Evolutionary conservation across 345 rosid genomes (phyloP), one percentile per base, ranked within the genome.

Genomic region (Eucalyptus curtisii): DNA sequence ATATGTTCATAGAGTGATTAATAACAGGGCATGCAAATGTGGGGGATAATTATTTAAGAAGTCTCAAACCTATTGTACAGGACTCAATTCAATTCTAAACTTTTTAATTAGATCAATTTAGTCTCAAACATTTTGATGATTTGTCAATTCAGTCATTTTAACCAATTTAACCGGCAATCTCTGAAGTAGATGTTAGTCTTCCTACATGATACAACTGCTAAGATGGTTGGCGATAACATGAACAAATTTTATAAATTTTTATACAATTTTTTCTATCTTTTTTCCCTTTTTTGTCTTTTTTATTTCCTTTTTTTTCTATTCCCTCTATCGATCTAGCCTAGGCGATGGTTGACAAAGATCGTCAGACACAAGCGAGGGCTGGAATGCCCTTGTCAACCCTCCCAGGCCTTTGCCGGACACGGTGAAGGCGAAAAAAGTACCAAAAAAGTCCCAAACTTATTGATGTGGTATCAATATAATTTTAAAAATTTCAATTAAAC

Each of bases 151-250:
- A 68, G 7, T 31, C 7, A 16, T 7, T 68, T 4, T 19, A 15
- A 4, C 0, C 80, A 68, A 68, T 68, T 31, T 68, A 15, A 16
- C 12, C 0, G 0, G 12, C 6, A 68, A 31, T 31, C 17, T 2
- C 11, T 5, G 0, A 16, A 4, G 4, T 17, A 20, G 0, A 68
- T 0, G 7, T 12, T 0, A 6, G 0, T 3, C 12, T 4, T 31
- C 79, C 19, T n/a, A 30, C 2, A 8, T 15, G 6, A 20, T 37
- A 33, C 24, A 9, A 5, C 1, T 19, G 0, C 33, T 68, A 17
- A 31, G 40, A 66, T 8, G 17, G 17, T 7, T 0, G 5, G 19
- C 3, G 1, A 20, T 14, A 15, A 66, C 1, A n/a, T n/a, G n/a
- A 5, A n/a, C 2, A 0, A 15, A n/a, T 66, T 66, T 66, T 66